A percentile compares a stretch with the other conserved stretches of the same genome.
These are phyloP conservation scores for Naegleria lovaniensis DNA, from an alignment of 208 protist species.

Conservation along the genomic window DNA sequence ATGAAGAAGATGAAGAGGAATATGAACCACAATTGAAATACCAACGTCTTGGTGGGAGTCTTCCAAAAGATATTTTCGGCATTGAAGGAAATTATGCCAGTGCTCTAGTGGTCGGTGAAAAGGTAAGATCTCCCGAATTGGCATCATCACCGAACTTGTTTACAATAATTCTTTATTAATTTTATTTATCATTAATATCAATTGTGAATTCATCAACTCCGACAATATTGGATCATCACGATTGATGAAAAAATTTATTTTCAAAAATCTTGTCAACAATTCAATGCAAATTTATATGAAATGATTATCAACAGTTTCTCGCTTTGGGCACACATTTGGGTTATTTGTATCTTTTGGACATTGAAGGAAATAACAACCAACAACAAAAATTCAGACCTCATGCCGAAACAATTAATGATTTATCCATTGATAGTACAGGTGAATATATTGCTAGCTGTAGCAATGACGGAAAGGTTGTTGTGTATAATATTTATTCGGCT, in stretches of 20 bases:
- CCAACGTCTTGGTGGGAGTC: conserved; percentile 21
- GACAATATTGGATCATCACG: too few species aligned
- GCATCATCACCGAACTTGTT: too few species aligned
- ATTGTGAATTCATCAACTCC: neutral
- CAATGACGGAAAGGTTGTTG: conserved; percentile 54
- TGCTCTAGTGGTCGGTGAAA: neutral
- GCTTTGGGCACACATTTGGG: conserved; percentile 59
- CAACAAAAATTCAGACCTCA: conserved; percentile 53
- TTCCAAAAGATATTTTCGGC: neutral
- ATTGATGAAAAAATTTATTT: too few species aligned
- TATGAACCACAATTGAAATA: conserved; percentile 42
- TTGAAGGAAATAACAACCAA: conserved; percentile 52
- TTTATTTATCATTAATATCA: too few species aligned
- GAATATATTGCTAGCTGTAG: conserved; percentile 67
- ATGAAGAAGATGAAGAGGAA: conserved; percentile 8
- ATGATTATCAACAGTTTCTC: conserved; percentile 31
- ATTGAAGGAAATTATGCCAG: conserved; percentile 1
- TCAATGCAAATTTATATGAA: neutral
- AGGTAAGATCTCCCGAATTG: neutral
- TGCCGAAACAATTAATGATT: conserved; percentile 48
- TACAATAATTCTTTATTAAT: too few species aligned
- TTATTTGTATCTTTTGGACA: conserved; percentile 58
- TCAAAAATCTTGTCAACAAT: too few species aligned
- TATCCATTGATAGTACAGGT: conserved; percentile 57
- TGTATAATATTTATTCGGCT: conserved; percentile 21